Conservation (phyloP, 1,284 basidiomycete species). For the Clitocybe nebularis region DNA sequence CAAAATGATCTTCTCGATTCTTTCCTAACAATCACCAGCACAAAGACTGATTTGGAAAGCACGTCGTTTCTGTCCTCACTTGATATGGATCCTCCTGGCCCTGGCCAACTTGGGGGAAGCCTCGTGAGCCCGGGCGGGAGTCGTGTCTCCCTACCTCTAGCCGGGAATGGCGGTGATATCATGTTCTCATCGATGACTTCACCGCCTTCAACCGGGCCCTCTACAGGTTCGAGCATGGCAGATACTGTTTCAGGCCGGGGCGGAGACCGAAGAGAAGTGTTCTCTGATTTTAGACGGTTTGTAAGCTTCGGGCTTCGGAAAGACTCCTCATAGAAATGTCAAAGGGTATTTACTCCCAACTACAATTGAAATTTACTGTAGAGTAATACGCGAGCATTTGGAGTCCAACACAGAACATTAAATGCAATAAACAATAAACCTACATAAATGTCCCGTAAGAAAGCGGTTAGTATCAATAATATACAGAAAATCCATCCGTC, state of each 20-base stretch:
- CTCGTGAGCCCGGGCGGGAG: constrained; percentile 59
- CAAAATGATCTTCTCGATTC: constrained; percentile 89
- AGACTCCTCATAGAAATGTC: too few relatives aligned
- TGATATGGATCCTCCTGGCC: constrained; percentile 84
- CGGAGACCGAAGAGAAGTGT: constrained; percentile 66
- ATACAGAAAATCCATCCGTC: too few relatives aligned
- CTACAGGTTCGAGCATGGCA: constrained; percentile 42
- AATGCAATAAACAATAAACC: too few relatives aligned
- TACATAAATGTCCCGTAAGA: too few relatives aligned
- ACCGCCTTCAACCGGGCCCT: constrained; percentile 54
- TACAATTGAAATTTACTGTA: too few relatives aligned
- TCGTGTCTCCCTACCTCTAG: constrained; percentile 48
- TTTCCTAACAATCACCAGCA: constrained; percentile 88
- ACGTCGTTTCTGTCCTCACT: constrained; percentile 88
- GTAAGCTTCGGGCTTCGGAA: constrained; percentile 81
- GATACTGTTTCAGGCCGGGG: constrained; percentile 28
- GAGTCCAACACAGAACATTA: too few relatives aligned
- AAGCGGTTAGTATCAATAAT: too few relatives aligned
- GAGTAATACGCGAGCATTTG: too few relatives aligned
- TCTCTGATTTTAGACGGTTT: constrained; percentile 81
- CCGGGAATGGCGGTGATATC: constrained; percentile 36
- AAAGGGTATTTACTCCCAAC: too few relatives aligned
- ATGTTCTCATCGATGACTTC: constrained; percentile 51
- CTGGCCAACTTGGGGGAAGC: constrained; percentile 37
- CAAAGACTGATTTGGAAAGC: constrained; percentile 78